Evolutionary conservation across 805 yeast genomes (phyloP).

Genomic region (Kodamaea restingae): DNA sequence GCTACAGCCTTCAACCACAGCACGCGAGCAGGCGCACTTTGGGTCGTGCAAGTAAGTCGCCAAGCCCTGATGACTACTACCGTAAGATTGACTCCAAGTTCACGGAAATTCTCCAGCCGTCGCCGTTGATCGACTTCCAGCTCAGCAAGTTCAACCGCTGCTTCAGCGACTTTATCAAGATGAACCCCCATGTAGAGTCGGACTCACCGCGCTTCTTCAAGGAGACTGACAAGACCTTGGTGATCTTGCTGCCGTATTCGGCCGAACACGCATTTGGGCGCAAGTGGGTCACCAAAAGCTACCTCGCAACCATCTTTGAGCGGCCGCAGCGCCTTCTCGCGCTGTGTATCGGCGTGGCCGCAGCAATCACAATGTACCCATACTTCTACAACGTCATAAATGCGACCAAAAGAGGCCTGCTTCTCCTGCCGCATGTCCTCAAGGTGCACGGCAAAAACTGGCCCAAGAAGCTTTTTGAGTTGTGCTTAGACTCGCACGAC

Average conservation of each 20-base stretch:
- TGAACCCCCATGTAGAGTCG: conserved; percentile 39
- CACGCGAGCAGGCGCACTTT: conserved; percentile 6
- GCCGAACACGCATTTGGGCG: conserved; percentile 71
- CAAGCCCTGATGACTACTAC: conserved; percentile 11
- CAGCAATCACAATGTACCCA: conserved; percentile 68
- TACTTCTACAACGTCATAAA: conserved; percentile 50
- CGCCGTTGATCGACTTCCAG: conserved; percentile 33
- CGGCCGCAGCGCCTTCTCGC: conserved; percentile 79
- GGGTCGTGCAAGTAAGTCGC: conserved; percentile 5
- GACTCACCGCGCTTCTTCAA: conserved; percentile 36
- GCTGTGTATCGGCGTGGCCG: conserved; percentile 70
- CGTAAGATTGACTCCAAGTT: conserved; percentile 17
- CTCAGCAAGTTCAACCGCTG: conserved; percentile 36
- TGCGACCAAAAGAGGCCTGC: conserved; percentile 44
- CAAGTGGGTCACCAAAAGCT: conserved; percentile 68
- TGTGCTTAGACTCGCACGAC: conserved; percentile 56
- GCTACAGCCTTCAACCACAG: conserved; percentile 26
- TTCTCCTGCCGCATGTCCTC: conserved; percentile 56
- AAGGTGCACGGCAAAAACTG: conserved; percentile 72
- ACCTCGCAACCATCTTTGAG: conserved; percentile 68
- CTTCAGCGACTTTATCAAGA: conserved; percentile 39
- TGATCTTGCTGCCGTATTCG: conserved; percentile 66
- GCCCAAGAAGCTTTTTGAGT: conserved; percentile 55
- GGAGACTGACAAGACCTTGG: conserved; percentile 46
- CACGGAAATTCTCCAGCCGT: conserved; percentile 30